Conservation (phyloP, 192 early-diverging fungal species). For the Coemansia sp. region DNA sequence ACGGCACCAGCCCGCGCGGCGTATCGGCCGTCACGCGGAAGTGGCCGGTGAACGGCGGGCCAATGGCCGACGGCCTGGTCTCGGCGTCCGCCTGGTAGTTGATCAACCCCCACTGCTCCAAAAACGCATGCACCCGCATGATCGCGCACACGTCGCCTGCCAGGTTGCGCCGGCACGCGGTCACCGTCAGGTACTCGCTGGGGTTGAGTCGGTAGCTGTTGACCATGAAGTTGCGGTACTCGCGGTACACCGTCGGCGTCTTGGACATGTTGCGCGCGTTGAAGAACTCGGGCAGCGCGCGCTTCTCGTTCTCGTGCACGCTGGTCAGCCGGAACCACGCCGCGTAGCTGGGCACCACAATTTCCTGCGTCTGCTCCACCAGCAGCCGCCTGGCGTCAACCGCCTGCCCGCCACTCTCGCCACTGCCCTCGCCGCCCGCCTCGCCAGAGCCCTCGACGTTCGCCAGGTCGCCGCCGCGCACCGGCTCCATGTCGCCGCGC, state of each 20-base stretch:
- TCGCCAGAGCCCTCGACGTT: conserved; percentile 24
- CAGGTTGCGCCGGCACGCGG: conserved; percentile 93
- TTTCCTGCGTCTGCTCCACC: conserved; percentile 66
- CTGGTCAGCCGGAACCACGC: conserved; percentile 85
- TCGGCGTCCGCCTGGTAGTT: conserved; percentile 98
- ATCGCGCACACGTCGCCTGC: conserved; percentile 99
- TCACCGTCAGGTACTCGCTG: conserved; percentile 94
- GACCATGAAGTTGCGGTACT: conserved; percentile 98
- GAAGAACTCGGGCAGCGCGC: conserved; percentile 95
- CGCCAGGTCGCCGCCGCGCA: conserved; percentile 36
- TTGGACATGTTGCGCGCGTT: conserved; percentile 89
- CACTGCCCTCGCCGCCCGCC: conserved; percentile 13
- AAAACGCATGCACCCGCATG: conserved; percentile 95
- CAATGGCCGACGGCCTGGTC: conserved; percentile 83
- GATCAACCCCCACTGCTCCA: conserved; percentile 99
- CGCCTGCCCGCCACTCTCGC: conserved; percentile 3
- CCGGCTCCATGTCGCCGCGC: conserved; percentile 41
- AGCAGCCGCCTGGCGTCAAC: conserved; percentile 62
- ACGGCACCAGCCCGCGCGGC: conserved; percentile 86
- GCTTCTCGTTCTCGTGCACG: conserved; percentile 86
- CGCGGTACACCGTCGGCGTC: conserved; percentile 87
- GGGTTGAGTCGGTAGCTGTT: conserved; percentile 96
- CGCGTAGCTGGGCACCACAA: conserved; percentile 83
- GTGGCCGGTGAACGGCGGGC: conserved; percentile 96
- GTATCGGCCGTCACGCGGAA: conserved; percentile 96